Evolutionary conservation across 345 rosid genomes (phyloP).

Genomic region (Draba incana): DNA sequence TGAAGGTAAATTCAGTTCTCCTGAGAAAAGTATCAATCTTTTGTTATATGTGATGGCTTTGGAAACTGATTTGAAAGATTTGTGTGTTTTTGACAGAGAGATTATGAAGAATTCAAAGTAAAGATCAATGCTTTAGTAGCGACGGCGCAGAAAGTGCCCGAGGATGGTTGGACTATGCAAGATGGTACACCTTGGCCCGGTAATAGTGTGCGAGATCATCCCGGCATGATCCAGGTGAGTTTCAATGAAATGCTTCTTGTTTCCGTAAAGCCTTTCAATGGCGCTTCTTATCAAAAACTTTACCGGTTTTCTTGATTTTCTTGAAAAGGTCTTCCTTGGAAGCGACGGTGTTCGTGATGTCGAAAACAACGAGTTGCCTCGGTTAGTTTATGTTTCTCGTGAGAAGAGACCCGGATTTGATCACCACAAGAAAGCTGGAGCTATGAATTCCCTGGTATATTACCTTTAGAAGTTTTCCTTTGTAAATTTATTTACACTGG

Average conservation of each 20-base stretch:
- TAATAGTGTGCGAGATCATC: conserved; percentile 90
- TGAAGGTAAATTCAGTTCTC: conserved; percentile 58
- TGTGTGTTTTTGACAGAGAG: conserved; percentile 64
- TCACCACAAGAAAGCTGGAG: conserved; percentile 99
- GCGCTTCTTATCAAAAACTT: neutral
- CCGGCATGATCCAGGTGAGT: conserved; percentile 99
- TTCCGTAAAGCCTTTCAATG: neutral
- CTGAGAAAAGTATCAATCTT: neutral
- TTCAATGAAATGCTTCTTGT: conserved; percentile 4
- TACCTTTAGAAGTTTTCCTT: neutral
- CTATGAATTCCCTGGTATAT: conserved; percentile 91
- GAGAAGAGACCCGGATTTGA: conserved; percentile 99
- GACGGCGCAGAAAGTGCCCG: conserved; percentile 96
- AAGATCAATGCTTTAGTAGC: conserved; percentile 92
- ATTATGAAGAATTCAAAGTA: conserved; percentile 96
- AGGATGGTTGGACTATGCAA: conserved; percentile 99
- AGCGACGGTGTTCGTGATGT: conserved; percentile 75
- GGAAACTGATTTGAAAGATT: conserved; percentile 7
- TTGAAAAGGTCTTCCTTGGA: conserved; percentile 87
- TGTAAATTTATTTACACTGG: conserved; percentile 9
- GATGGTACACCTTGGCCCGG: conserved; percentile 99
- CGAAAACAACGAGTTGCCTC: conserved; percentile 85
- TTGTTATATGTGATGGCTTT: neutral
- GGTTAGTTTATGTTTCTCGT: conserved; percentile 96
- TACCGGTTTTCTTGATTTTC: neutral